These are phyloP conservation scores for Thinopyrum elongatum DNA, from an alignment of 176 grass and related monocot species.

Conservation along the genomic window DNA sequence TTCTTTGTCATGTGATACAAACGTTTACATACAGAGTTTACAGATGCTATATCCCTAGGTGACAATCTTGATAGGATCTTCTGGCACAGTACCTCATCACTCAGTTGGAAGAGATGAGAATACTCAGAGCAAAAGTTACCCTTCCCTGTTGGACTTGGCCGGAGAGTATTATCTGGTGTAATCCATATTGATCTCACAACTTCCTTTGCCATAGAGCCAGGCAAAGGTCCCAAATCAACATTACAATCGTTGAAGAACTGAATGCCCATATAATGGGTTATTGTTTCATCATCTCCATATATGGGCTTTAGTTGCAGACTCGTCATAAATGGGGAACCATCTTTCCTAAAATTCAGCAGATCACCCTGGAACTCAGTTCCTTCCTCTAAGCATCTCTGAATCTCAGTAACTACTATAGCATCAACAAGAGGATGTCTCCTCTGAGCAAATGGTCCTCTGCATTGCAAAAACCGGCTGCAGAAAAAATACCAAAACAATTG, in stretches of 20 bases:
- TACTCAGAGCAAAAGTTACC: conserved; percentile 53
- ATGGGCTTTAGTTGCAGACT: conserved; percentile 72
- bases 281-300: conserved; percentile 65
- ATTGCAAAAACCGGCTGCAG: conserved; percentile 90
- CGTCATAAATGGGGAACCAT: conserved; percentile 82
- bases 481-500: conserved; percentile 9
- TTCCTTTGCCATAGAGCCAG: conserved; percentile 48
- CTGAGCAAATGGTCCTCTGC: conserved; percentile 74
- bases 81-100: conserved; percentile 84
- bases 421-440: conserved; percentile 92
- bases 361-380: conserved; percentile 78
- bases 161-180: conserved; percentile 23
- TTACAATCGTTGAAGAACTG: conserved; percentile 73
- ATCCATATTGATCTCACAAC: conserved; percentile 27
- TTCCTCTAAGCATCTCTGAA: conserved; percentile 70
- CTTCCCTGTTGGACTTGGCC: conserved; percentile 40
- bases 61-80: conserved; percentile 76
- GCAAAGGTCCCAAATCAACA: conserved; percentile 51
- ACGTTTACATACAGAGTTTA: conserved; percentile 79
- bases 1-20: conserved; percentile 77
- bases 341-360: conserved; percentile 91
- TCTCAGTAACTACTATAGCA: conserved; percentile 64
- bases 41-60: conserved; percentile 84
- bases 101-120: conserved; percentile 67
- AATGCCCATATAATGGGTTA: conserved; percentile 95